A percentile compares a stretch with the other conserved stretches of the same genome.
These are phyloP conservation scores for Alternaria brassicae DNA, from an alignment of 2,329 filamentous ascomycete species.

Conservation along the genomic window DNA sequence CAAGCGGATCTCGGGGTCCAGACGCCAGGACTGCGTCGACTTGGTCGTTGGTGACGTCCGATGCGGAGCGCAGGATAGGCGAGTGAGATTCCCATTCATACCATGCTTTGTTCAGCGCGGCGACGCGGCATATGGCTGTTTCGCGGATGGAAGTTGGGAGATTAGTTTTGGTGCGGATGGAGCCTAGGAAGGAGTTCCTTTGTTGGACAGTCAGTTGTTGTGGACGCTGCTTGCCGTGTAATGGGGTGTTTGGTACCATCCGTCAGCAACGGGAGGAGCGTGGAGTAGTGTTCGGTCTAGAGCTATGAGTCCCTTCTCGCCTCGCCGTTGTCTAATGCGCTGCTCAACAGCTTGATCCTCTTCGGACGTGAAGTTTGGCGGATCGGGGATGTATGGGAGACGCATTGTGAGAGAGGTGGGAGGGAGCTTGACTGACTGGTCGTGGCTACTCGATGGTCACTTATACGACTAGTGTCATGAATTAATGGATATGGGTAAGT, in stretches of 20 bases:
- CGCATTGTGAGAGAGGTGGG: conserved; percentile 53
- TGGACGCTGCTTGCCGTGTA: neutral
- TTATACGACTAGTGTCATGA: neutral
- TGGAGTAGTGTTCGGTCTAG: conserved; percentile 63
- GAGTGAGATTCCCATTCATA: conserved; percentile 86
- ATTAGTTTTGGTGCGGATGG: conserved; percentile 62
- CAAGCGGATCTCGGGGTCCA: conserved; percentile 18
- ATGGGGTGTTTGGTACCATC: conserved; percentile 52
- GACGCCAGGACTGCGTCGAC: conserved; percentile 38
- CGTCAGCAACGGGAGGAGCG: conserved; percentile 63
- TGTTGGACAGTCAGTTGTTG: neutral
- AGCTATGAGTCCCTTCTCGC: conserved; percentile 58
- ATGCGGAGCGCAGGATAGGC: conserved; percentile 61
- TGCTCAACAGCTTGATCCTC: conserved; percentile 60
- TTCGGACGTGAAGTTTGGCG: conserved; percentile 55
- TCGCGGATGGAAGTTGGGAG: conserved; percentile 67
- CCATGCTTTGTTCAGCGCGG: conserved; percentile 79
- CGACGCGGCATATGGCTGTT: conserved; percentile 80
- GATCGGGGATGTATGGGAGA: conserved; percentile 61
- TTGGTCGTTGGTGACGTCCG: conserved; percentile 64
- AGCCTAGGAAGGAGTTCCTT: conserved; percentile 63
- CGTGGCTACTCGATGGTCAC: neutral
- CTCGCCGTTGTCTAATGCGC: conserved; percentile 60
- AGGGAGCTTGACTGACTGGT: neutral
- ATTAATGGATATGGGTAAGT: neutral